Base-by-base conservation (phyloP, 1,139 yeast species). In the Diutina rugosa region DNA sequence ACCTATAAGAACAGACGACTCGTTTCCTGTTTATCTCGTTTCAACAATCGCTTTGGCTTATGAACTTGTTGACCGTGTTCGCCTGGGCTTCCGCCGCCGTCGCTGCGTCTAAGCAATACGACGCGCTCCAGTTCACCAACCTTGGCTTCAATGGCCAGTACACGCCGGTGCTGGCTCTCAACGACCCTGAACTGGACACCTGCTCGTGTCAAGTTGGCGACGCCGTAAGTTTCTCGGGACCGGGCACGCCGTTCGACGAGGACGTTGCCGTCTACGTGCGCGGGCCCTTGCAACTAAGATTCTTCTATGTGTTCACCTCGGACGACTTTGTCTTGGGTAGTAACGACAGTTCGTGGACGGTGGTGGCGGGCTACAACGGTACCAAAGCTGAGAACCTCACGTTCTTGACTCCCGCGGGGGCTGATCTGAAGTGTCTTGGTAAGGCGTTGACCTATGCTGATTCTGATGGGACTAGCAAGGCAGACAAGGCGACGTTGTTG, bases 181-280 rank as follows among this genome's bases (percentile, higher is more conserved):
- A 81, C 63, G 78, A 78, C 56, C 66, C 69, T 51, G 62, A 73
- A 56, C 63, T 69, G 18, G 90, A 87, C 67, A 78, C 79, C 62
- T 72, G 80, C 61, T 21, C 26, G 26, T 21, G 26, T 21, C 26
- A 21, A 69, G 67, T 82, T 16, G 78, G 80, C 56, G 64, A 72
- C 26, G 63, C 80, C 16, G 72, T 72, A 18, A 61, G 80, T 8
- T 87, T 21, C 72, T 78, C 87, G n/a, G 98, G 98, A 55, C 60
- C 82, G 30, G 74, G 89, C 66, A 74, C 96, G 55, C 98, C 98
- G 46, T 74, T 91, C 59, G 83, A 90, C 71, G 96, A 90, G 72
- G 97, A 90, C 69, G 74, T 91, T 56, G 85, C 96, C 18, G 87
- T 93, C 58, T 98, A 91, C 71, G 89, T 91, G 77, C 84, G 98